Evolutionary conservation across 1,139 yeast species (phyloP).

Genomic region (Blastobotrys serpentis): DNA sequence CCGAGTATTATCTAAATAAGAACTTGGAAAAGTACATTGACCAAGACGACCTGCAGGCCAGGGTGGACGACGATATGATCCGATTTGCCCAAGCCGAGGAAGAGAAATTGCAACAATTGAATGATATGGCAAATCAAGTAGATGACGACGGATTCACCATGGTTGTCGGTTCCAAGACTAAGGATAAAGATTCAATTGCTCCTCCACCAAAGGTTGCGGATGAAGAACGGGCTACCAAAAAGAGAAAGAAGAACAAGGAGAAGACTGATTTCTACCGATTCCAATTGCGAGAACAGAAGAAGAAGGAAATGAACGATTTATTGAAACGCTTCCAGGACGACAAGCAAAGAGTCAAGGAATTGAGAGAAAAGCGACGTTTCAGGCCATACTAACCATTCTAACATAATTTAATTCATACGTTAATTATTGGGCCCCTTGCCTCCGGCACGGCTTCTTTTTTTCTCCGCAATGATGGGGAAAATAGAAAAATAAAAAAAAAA

Average conservation of each 20-base stretch:
- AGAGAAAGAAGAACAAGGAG: slow-evolving; percentile 70
- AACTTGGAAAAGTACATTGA: slow-evolving; percentile 44
- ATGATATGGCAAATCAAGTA: slow-evolving; percentile 46
- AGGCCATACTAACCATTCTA: slow-evolving; percentile 61
- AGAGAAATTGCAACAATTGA: slow-evolving; percentile 56
- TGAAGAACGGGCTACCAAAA: slow-evolving; percentile 46
- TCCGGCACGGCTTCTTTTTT: no score
- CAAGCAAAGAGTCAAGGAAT: slow-evolving; percentile 74
- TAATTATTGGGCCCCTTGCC: no score
- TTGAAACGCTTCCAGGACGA: slow-evolving; percentile 82
- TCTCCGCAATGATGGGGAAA: no score
- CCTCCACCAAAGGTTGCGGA: slow-evolving; percentile 37
- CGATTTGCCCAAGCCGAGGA: slow-evolving; percentile 74
- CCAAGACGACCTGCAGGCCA: slow-evolving; percentile 46
- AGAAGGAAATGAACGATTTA: slow-evolving; percentile 86
- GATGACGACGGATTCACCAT: slow-evolving; percentile 94
- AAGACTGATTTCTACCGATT: slow-evolving; percentile 92
- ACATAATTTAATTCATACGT: neutral
- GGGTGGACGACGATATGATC: slow-evolving; percentile 59
- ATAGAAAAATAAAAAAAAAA: no score
- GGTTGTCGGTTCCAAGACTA: slow-evolving; percentile 84
- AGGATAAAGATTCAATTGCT: slow-evolving; percentile 49
- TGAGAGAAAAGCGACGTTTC: slow-evolving; percentile 80
- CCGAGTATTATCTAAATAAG: slow-evolving; percentile 31
- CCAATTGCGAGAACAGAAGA: slow-evolving; percentile 92